Evolutionary conservation across 106 monocot genomes (phyloP).

Genomic region (Xerophyta viscosa): DNA sequence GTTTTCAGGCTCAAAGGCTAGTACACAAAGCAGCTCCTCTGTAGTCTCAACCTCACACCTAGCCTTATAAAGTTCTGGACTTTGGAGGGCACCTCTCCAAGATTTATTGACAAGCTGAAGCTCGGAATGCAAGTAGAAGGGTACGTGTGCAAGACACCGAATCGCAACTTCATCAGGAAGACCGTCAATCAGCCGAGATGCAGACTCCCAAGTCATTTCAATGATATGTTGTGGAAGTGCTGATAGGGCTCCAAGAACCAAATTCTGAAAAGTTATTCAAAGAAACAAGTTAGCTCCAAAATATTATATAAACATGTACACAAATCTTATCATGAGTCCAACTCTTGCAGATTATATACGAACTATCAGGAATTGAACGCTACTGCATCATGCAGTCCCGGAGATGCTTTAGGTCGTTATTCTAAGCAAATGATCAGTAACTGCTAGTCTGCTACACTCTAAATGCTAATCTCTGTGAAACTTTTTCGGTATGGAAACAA

Average conservation of each 20-base stretch:
- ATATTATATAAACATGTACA: too few relatives aligned
- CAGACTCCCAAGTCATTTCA: constrained; percentile 13
- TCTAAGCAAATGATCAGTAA: too few relatives aligned
- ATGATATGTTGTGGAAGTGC: neutral
- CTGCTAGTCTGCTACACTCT: too few relatives aligned
- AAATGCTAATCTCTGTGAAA: too few relatives aligned
- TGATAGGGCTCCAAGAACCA: neutral
- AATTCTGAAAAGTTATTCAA: neutral
- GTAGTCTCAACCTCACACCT: constrained; percentile 43
- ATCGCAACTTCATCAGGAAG: constrained; percentile 81
- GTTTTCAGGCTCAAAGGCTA: constrained; percentile 95
- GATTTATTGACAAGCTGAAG: constrained; percentile 65
- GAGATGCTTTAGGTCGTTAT: too few relatives aligned
- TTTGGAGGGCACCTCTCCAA: constrained; percentile 54
- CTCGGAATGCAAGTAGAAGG: constrained; percentile 45
- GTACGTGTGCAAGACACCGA: constrained; percentile 79
- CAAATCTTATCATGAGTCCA: too few relatives aligned
- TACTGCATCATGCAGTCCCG: too few relatives aligned
- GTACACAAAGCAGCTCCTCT: constrained; percentile 74
- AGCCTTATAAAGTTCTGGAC: constrained; percentile 44
- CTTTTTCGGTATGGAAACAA: too few relatives aligned
- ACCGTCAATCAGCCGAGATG: constrained; percentile 66
- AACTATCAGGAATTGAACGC: too few relatives aligned
- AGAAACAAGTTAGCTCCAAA: too few relatives aligned
- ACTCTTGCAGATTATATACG: too few relatives aligned